phyloP scores from a whole-genome alignment of 75 land plant genomes.

The Selaginella tamariscina region DNA sequence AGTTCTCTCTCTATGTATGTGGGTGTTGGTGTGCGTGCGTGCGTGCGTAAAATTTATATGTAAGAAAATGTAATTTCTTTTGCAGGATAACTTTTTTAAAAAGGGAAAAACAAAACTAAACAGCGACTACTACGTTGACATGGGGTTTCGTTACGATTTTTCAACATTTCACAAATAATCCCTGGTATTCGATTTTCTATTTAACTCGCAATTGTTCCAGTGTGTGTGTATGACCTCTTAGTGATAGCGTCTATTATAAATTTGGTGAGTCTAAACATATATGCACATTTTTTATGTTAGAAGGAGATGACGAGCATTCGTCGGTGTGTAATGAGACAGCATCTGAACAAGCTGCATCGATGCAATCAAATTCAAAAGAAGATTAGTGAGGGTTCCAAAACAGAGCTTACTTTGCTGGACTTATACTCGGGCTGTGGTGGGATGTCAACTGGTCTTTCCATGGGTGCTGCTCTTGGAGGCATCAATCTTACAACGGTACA shows the following conservation, averaged over 20 bases:
- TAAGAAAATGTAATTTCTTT: too few species aligned
- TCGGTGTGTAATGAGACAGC: slow-evolving; percentile 15
- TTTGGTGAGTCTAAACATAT: too few species aligned
- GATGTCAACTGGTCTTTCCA: slow-evolving; percentile 88
- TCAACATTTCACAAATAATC: slow-evolving; percentile 50
- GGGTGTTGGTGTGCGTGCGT: neutral
- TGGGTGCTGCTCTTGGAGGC: slow-evolving; percentile 56
- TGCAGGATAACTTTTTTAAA: slow-evolving; percentile 16
- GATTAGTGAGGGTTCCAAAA: slow-evolving; percentile 1
- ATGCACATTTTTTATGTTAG: too few species aligned
- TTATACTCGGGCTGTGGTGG: slow-evolving; percentile 95
- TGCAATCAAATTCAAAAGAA: slow-evolving; percentile 13
- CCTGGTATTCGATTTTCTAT: slow-evolving; percentile 22
- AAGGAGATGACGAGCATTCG: slow-evolving; percentile 16
- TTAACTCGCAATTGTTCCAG: neutral
- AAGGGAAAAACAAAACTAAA: slow-evolving; percentile 22
- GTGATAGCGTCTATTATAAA: too few species aligned
- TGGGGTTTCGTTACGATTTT: slow-evolving; percentile 59
- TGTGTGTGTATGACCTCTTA: too few species aligned
- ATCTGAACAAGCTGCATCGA: slow-evolving; percentile 1
- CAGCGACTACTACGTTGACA: slow-evolving; percentile 77
- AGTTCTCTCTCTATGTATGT: neutral
- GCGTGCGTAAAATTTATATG: too few species aligned
- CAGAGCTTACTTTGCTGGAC: slow-evolving; percentile 51
- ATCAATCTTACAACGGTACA: slow-evolving; percentile 64